Evolutionary conservation across 768 basidiomycete species (phyloP).

Genomic region (Daedaleopsis sinensis): DNA sequence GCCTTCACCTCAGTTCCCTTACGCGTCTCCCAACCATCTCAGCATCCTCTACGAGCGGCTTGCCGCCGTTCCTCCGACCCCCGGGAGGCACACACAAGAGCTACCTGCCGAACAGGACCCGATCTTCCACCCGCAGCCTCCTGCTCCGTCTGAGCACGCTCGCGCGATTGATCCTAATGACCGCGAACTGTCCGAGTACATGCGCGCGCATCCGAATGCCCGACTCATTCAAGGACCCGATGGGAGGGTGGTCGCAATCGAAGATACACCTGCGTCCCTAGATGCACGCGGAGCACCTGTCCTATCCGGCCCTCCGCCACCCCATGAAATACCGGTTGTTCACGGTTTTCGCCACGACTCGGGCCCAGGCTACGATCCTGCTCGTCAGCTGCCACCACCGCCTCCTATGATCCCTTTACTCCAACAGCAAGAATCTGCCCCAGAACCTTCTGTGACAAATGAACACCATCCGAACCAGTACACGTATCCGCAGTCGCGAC

Average conservation of each 20-base stretch:
- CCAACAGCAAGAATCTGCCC: slow-evolving; percentile 21
- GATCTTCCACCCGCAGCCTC: slow-evolving; percentile 29
- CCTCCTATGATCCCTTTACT: slow-evolving; percentile 30
- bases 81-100: slow-evolving; percentile 36
- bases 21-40: slow-evolving; percentile 12
- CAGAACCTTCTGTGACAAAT: slow-evolving; percentile 25
- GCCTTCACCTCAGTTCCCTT: slow-evolving; percentile 13
- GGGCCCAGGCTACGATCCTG: slow-evolving; percentile 30
- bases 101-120: slow-evolving; percentile 29
- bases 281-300: slow-evolving; percentile 22
- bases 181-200: slow-evolving; percentile 51
- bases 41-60: slow-evolving; percentile 83
- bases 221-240: slow-evolving; percentile 51
- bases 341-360: slow-evolving; percentile 30
- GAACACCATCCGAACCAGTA: slow-evolving; percentile 22
- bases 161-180: slow-evolving; percentile 45
- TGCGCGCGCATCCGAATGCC: slow-evolving; percentile 49
- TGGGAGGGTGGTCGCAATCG: slow-evolving; percentile 48
- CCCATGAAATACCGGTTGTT: slow-evolving; percentile 28
- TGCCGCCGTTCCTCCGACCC: slow-evolving; percentile 59
- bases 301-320: slow-evolving; percentile 22
- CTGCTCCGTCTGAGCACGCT: slow-evolving; percentile 24
- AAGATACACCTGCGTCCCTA: slow-evolving; percentile 45
- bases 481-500: slow-evolving; percentile 31
- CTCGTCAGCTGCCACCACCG: slow-evolving; percentile 26